Conservation (phyloP, 768 basidiomycete species). For the Symmetrospora coprosmae region DNA sequence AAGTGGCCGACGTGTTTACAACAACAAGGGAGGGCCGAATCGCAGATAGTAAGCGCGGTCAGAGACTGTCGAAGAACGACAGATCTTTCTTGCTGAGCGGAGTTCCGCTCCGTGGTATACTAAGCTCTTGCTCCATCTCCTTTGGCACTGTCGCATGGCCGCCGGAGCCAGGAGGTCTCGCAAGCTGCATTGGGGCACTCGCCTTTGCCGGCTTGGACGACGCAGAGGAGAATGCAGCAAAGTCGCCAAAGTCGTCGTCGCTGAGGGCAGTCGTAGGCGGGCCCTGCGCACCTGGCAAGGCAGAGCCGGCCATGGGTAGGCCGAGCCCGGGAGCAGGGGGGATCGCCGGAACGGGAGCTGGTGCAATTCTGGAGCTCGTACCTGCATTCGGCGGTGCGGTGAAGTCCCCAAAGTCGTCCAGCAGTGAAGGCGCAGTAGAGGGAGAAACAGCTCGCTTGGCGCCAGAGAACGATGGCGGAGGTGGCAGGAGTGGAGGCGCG, state of each 20-base stretch:
- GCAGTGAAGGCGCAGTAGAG: neutral
- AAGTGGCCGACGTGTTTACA: no score
- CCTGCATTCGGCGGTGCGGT: neutral
- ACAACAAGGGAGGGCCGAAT: no score
- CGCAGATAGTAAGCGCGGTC: no score
- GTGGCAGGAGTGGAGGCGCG: neutral
- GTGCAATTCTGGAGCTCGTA: no score
- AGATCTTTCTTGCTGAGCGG: neutral
- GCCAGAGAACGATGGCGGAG: neutral
- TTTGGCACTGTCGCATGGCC: neutral
- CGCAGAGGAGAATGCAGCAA: neutral
- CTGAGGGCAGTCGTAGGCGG: no score
- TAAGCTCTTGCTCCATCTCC: neutral
- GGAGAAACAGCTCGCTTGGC: no score
- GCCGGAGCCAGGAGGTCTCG: no score
- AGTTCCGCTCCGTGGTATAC: neutral
- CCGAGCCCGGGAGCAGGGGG: neutral
- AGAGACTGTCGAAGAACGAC: conserved; percentile 10
- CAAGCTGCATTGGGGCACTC: conserved; percentile 9
- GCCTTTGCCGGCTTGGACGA: neutral
- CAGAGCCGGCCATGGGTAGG: neutral
- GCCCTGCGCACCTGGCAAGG: no score
- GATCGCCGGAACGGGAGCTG: no score
- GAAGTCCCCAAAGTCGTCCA: neutral
- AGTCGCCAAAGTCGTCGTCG: conserved; percentile 19